Conservation (phyloP, 495 filamentous ascomycete genomes). For the Penicillium parvum region DNA sequence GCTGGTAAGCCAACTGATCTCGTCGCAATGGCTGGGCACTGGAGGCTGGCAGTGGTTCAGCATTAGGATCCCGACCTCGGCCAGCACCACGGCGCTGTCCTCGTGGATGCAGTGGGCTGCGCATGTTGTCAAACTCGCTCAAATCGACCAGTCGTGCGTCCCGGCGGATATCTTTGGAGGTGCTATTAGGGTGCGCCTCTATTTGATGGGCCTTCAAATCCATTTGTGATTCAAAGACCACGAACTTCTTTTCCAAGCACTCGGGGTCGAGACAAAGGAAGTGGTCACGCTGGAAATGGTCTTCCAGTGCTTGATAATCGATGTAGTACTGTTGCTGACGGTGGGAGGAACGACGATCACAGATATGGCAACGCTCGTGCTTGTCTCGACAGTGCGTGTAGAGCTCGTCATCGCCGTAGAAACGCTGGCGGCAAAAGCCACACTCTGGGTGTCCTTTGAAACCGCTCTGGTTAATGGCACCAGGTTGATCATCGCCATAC, state of each 20-base stretch:
- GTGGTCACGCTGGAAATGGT: slow-evolving; percentile 84
- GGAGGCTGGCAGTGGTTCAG: slow-evolving; percentile 71
- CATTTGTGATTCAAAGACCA: slow-evolving; percentile 93
- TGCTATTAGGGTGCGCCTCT: slow-evolving; percentile 66
- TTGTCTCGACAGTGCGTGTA: slow-evolving; percentile 87
- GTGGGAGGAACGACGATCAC: slow-evolving; percentile 67
- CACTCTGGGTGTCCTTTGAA: slow-evolving; percentile 97
- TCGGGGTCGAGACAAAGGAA: slow-evolving; percentile 80
- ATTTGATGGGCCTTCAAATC: slow-evolving; percentile 87
- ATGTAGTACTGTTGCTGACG: slow-evolving; percentile 82
- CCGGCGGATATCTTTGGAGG: slow-evolving; percentile 78
- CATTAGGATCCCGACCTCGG: slow-evolving; percentile 69
- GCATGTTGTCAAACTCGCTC: slow-evolving; percentile 69
- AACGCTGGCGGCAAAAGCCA: slow-evolving; percentile 83
- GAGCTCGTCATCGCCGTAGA: slow-evolving; percentile 94
- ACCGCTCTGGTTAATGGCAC: slow-evolving; percentile 85
- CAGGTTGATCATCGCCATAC: slow-evolving; percentile 86
- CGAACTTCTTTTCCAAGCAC: slow-evolving; percentile 93
- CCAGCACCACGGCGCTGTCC: slow-evolving; percentile 57
- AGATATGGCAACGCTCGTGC: slow-evolving; percentile 93
- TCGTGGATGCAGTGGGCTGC: slow-evolving; percentile 56
- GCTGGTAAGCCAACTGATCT: slow-evolving; percentile 88
- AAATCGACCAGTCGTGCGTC: slow-evolving; percentile 87
- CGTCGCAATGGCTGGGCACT: slow-evolving; percentile 78
- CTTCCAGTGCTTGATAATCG: slow-evolving; percentile 77